Base-by-base conservation (phyloP, 2,329 filamentous ascomycete species). In the Colletotrichum acutatum region DNA sequence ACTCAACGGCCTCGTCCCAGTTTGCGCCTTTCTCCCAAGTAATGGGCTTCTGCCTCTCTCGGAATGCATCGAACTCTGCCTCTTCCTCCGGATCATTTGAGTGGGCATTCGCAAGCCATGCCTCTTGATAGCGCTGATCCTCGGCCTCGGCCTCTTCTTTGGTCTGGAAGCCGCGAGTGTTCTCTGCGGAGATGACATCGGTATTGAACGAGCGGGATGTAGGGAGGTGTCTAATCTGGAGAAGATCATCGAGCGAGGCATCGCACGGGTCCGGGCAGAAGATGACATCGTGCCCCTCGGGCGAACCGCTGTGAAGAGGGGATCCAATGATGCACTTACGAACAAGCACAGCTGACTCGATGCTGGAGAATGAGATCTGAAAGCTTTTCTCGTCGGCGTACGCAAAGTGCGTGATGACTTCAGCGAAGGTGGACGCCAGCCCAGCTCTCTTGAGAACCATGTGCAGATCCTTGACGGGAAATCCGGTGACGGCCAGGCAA, bases 11-110 rank as follows among this genome's bases (percentile, higher is more conserved):
- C 26, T 58, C 57, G 6, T 71, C 61, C 66, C 71, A 73, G 49
- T 61, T 58, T 6, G 57, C 56, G 9, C 14, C 24, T 16, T 70
- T 73, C 30, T 73, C 71, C 71, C 71, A 73, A 37, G 65, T 46
- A n/a, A 73, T 73, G 56, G 42, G 42, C 42, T 26, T 61, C 34
- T 66, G 60, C 11, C 67, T 49, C 12, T 65, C 53, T 5, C 65
- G 37, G 16, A 70, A 49, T 19, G 34, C 54, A 5, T 73, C 61
- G 46, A 73, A 30, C 30, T 34, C 49, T 9, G 37, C 34, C 0
- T 34, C 26, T n/a, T 70, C 67, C n/a, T 59, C 53, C 16, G 56
- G 46, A n/a, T 71, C 67, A 32, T 62, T 19, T 2, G 46, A 60
- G 14, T 54, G 46, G 22, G 46, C 52, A n/a, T 5, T 22, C 16